A percentile compares a stretch with the other conserved stretches of the same genome.
These are phyloP conservation scores for Poa annua DNA, from an alignment of 176 grass and related monocot species.

Conservation along the genomic window DNA sequence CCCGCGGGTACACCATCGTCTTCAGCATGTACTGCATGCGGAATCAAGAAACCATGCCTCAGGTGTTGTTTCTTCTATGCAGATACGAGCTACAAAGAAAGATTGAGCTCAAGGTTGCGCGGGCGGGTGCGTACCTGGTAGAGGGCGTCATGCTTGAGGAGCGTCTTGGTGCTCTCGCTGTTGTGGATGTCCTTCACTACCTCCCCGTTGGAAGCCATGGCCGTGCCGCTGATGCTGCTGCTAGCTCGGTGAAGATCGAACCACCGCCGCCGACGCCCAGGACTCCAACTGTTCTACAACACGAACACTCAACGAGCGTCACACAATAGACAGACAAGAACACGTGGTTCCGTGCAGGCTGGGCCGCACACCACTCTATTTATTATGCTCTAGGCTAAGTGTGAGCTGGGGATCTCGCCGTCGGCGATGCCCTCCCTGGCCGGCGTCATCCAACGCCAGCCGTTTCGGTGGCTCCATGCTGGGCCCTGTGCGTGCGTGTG, in stretches of 20 bases:
- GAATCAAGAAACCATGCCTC: too few relatives aligned
- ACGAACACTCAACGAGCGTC: background rate
- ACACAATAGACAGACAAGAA: background rate
- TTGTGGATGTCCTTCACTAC: conserved; percentile 32
- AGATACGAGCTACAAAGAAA: too few relatives aligned
- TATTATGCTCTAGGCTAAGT: background rate
- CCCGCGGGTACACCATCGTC: conserved; percentile 70
- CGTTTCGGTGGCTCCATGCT: background rate
- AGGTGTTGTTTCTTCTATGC: too few relatives aligned
- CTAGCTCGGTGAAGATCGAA: background rate
- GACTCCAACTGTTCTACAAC: background rate
- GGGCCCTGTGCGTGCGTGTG: too few relatives aligned
- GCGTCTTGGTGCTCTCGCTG: conserved; percentile 60
- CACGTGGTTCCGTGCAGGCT: background rate
- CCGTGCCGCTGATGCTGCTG: background rate
- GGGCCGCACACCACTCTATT: background rate
- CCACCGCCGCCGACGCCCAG: background rate
- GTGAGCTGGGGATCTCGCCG: background rate
- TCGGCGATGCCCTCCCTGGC: background rate
- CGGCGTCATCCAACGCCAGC: background rate
- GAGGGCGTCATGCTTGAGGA: conserved; percentile 60
- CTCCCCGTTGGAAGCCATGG: conserved; percentile 23
- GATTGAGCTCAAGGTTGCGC: too few relatives aligned
- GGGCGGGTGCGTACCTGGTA: conserved; percentile 43
- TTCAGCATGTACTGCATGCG: conserved; percentile 63